Evolutionary conservation across 495 filamentous ascomycete genomes (phyloP), one percentile per base, ranked within the genome.

Genomic region (Letharia columbiana): DNA sequence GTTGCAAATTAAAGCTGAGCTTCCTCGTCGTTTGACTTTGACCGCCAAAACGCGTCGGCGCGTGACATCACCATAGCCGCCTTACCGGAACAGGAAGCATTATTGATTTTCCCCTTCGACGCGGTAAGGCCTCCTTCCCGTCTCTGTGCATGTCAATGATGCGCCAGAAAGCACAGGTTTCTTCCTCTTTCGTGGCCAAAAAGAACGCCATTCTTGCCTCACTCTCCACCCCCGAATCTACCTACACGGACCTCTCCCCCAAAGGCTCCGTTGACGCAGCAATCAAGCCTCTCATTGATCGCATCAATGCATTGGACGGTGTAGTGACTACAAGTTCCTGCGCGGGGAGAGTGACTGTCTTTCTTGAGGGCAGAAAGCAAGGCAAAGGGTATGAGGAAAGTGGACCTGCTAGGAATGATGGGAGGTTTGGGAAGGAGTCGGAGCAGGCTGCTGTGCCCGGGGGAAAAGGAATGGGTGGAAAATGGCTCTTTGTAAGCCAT

Each of bases 271-370:
- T 96, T 28, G 93, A 96, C 71, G 83, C 77, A 61, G 87, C 81
- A 4, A 90, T 96, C 63, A 81, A 84, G n/a, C 79, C 84, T 20
- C 76, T 96, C 63, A 89, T 98, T 58, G 78, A 78, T 54, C 84
- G 86, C 65, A 85, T 96, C 71, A 96, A 97, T 76, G 75, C 69
- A 2, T 56, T 83, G n/a, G 82, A 84, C 12, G 89, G 87, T 42
- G 78, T 91, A 39, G 91, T 93, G 37, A 96, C 91, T 10, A 96
- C 92, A 17, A 96, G 92, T 74, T 96, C 90, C 73, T 96, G 92
- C 72, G 86, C 91, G 15, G 92, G 92, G 45, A 79, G 92, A 40
- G 83, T 92, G 41, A 90, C 86, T 68, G 89, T 96, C 20, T 96
- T 93, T 75, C 76, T 92, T 2, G 93, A 96, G 77, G 92, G 91